Percentiles rank a stretch among this genome's conserved stretches.
Evolutionary conservation across 441 rosid genomes (phyloP).

Genomic region (Capsella rubella): DNA sequence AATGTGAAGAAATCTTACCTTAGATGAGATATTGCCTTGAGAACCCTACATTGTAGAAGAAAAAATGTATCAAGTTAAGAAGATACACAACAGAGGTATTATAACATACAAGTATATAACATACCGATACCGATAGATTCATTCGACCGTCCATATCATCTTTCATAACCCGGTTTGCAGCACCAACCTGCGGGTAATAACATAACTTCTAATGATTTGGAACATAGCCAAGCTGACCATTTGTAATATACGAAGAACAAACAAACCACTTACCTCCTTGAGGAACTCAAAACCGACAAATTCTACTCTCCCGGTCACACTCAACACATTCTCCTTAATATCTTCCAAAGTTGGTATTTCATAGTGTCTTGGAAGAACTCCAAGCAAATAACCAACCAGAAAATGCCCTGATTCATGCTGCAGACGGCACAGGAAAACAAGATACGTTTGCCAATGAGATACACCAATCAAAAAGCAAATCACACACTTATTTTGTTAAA

Average conservation of each 20-base stretch:
- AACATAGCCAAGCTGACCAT: not conserved
- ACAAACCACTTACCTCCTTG: slow-evolving; percentile 44
- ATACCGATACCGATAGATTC: slow-evolving; percentile 30
- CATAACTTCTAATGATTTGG: not conserved
- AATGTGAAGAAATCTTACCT: slow-evolving; percentile 38
- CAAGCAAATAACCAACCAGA: slow-evolving; percentile 62
- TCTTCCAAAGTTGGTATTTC: slow-evolving; percentile 48
- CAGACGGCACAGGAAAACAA: not conserved
- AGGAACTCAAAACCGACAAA: slow-evolving; percentile 69
- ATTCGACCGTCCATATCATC: not conserved
- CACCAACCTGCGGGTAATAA: slow-evolving; percentile 37
- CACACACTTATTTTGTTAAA: too few relatives aligned
- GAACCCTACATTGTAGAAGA: slow-evolving; percentile 40
- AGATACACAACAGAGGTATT: not conserved
- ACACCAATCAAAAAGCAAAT: not conserved
- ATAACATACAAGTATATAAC: not conserved
- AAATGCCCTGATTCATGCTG: slow-evolving; percentile 76
- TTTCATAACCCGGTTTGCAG: slow-evolving; percentile 31
- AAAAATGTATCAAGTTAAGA: not conserved
- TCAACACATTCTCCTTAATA: slow-evolving; percentile 29
- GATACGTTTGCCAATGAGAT: not conserved
- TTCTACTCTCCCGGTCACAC: slow-evolving; percentile 48
- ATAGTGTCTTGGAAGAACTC: slow-evolving; percentile 64
- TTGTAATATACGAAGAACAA: not conserved
- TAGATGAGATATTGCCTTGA: slow-evolving; percentile 49